These are phyloP conservation scores for Thelonectria discophora DNA, from an alignment of 2,329 filamentous ascomycete genomes.

Conservation along the genomic window DNA sequence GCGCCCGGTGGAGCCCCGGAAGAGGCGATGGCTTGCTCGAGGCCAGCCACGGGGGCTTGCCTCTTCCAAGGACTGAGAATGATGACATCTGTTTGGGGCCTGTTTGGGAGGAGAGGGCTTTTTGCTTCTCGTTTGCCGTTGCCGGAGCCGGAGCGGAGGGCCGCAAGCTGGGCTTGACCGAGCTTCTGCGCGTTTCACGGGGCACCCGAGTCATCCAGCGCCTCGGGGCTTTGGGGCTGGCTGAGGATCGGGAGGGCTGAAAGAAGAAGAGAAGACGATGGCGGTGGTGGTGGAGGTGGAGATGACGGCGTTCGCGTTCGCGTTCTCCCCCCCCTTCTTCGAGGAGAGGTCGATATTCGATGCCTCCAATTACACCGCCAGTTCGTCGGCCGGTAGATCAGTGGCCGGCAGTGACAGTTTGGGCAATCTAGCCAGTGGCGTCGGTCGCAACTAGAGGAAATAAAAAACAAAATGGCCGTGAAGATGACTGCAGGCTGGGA, in stretches of 20 bases:
- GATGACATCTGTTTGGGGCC: slow-evolving; percentile 17
- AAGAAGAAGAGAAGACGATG: too few relatives aligned
- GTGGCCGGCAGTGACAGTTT: too few relatives aligned
- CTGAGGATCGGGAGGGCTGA: too few relatives aligned
- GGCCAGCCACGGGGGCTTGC: slow-evolving; percentile 21
- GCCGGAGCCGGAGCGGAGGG: slow-evolving; percentile 10
- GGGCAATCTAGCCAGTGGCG: too few relatives aligned
- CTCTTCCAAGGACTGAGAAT: slow-evolving; percentile 19
- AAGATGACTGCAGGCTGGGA: slow-evolving; percentile 11
- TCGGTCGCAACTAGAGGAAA: too few relatives aligned
- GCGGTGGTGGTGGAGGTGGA: too few relatives aligned
- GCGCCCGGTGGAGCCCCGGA: slow-evolving; percentile 17
- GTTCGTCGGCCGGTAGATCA: too few relatives aligned
- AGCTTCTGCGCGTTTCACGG: slow-evolving; percentile 7
- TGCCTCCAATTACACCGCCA: too few relatives aligned
- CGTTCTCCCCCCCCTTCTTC: too few relatives aligned
- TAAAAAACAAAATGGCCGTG: background rate
- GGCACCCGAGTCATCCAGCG: background rate
- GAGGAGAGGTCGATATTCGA: too few relatives aligned
- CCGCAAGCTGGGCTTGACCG: slow-evolving; percentile 14
- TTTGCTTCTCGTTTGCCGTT: background rate
- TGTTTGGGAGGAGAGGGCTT: background rate
- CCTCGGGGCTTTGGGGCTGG: too few relatives aligned
- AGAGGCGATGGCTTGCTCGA: slow-evolving; percentile 19
- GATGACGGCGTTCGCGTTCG: too few relatives aligned